Conservation (phyloP, 345 rosid genomes). For the Gynandropsis gynandra region DNA sequence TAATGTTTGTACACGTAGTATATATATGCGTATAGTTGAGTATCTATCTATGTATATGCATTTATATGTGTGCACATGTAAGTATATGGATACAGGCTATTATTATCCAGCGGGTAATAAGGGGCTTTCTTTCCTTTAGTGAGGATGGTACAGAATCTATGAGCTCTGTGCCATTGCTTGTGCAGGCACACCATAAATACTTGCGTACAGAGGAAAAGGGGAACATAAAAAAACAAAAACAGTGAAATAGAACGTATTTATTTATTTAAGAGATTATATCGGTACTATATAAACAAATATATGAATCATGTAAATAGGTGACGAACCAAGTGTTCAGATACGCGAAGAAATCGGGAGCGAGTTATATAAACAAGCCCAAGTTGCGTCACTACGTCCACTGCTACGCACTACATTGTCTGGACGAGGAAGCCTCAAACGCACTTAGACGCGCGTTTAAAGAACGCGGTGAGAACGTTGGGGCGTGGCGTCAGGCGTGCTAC, state of each 20-base stretch:
- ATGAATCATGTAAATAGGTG: conserved; percentile 40
- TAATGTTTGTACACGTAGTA: too few species aligned
- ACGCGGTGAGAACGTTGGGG: conserved; percentile 92
- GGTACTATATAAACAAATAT: too few species aligned
- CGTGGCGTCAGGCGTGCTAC: conserved; percentile 97
- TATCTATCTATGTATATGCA: not conserved
- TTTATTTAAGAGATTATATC: too few species aligned
- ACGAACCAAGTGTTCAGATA: conserved; percentile 93
- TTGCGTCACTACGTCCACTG: conserved; percentile 98
- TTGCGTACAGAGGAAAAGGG: too few species aligned
- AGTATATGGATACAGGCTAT: conserved; percentile 5
- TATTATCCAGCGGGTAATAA: conserved; percentile 22
- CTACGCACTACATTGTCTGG: conserved; percentile 91
- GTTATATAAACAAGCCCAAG: conserved; percentile 97
- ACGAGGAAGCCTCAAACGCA: conserved; percentile 75
- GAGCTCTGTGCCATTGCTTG: conserved; percentile 31
- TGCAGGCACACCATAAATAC: conserved; percentile 22
- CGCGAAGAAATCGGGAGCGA: conserved; percentile 92
- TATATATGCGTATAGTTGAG: not conserved
- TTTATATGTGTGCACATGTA: not conserved
- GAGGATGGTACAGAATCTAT: conserved; percentile 30
- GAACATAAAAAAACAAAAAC: too few species aligned
- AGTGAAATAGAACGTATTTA: too few species aligned
- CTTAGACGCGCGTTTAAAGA: conserved; percentile 75
- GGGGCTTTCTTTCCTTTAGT: conserved; percentile 16